These are phyloP conservation scores for Chlorencoelia australis DNA, from an alignment of 2,329 filamentous ascomycete species.

Conservation along the genomic window DNA sequence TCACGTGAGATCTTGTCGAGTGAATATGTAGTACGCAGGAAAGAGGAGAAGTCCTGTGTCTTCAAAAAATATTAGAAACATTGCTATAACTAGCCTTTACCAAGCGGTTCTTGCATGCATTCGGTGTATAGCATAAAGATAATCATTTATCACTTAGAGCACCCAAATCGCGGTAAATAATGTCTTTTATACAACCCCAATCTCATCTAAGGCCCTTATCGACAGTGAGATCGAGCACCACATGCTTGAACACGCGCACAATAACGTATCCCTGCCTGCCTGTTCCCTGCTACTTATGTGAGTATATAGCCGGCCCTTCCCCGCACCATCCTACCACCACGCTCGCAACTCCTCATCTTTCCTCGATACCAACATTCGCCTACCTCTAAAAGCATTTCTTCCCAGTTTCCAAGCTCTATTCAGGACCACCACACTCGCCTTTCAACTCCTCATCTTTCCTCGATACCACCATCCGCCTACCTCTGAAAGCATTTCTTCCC, in stretches of 20 bases:
- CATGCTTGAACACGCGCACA: not conserved
- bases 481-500: no score
- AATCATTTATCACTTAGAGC: slow-evolving; percentile 17
- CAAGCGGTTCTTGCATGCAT: not conserved
- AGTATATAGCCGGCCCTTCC: not conserved
- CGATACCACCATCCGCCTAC: slow-evolving; percentile 1
- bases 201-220: not conserved
- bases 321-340: slow-evolving; percentile 1
- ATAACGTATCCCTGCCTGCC: not conserved
- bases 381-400: no score
- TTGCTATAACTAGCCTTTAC: not conserved
- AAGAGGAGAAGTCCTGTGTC: no score
- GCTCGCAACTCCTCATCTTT: slow-evolving; percentile 4
- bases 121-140: not conserved
- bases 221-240: not conserved
- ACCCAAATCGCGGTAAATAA: not conserved
- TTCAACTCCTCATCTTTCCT: slow-evolving; percentile 4
- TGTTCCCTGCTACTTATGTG: not conserved
- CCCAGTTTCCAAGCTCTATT: slow-evolving; percentile 5
- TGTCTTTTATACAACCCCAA: not conserved
- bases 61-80: no score
- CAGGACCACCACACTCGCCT: slow-evolving; percentile 1
- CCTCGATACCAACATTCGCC: slow-evolving; percentile 1
- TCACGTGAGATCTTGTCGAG: no score
- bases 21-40: no score